Evolutionary conservation across 768 basidiomycete species (phyloP).

Genomic region (Galerina marginata): DNA sequence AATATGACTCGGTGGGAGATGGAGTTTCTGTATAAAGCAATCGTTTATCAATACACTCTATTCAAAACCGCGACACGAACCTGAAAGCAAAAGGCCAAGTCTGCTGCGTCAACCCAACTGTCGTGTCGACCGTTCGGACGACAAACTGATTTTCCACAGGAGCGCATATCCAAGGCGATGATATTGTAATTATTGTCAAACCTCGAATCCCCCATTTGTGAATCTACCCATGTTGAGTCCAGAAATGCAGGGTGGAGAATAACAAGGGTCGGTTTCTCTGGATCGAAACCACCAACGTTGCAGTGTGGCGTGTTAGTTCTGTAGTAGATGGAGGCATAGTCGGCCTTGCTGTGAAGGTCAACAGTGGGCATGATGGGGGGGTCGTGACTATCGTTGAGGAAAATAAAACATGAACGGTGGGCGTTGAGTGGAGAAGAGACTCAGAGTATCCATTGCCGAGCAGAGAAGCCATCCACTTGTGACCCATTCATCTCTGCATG

Average conservation of each 20-base stretch:
- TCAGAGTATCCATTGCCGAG: not conserved
- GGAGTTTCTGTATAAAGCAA: slow-evolving; percentile 50
- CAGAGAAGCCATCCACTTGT: too few species aligned
- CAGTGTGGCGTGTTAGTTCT: slow-evolving; percentile 62
- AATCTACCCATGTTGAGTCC: slow-evolving; percentile 70
- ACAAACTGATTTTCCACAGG: slow-evolving; percentile 60
- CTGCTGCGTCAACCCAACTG: slow-evolving; percentile 80
- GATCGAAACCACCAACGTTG: slow-evolving; percentile 72
- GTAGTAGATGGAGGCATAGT: slow-evolving; percentile 78
- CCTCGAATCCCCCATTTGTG: slow-evolving; percentile 71
- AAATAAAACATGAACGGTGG: slow-evolving; percentile 20
- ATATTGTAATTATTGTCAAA: slow-evolving; percentile 65
- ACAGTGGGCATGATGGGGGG: slow-evolving; percentile 64
- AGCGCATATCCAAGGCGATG: slow-evolving; percentile 77
- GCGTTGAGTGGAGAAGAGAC: slow-evolving; percentile 8
- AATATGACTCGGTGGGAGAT: slow-evolving; percentile 71
- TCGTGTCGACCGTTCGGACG: slow-evolving; percentile 65
- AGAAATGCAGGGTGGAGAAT: slow-evolving; percentile 73
- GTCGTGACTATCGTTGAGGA: slow-evolving; percentile 18
- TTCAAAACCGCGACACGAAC: slow-evolving; percentile 39
- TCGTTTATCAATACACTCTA: not conserved
- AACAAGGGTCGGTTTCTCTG: slow-evolving; percentile 67
- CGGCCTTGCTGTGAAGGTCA: slow-evolving; percentile 63
- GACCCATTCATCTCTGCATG: too few species aligned
- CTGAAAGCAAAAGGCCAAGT: slow-evolving; percentile 69